phyloP scores from a whole-genome alignment of 192 early-diverging fungal genomes.

The Coemansia umbellata region DNA sequence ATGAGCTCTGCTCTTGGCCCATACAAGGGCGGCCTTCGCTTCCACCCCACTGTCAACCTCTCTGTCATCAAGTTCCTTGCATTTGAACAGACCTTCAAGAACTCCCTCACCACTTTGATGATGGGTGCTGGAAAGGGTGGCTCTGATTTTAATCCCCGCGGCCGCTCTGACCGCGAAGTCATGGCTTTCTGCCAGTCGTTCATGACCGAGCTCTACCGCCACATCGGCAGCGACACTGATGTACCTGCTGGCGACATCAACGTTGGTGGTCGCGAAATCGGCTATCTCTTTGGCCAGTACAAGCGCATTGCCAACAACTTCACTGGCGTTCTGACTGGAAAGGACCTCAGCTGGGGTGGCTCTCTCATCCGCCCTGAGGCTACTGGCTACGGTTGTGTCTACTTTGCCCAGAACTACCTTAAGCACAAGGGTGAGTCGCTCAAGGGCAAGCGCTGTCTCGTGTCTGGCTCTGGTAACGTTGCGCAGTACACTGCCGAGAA shows the following conservation, averaged over 20 bases:
- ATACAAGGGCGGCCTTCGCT: conserved; percentile 57
- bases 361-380: conserved; percentile 55
- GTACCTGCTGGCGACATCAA: conserved; percentile 55
- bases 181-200: conserved; percentile 55
- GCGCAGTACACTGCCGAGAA: conserved; percentile 56
- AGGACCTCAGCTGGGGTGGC: conserved; percentile 54
- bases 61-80: conserved; percentile 56
- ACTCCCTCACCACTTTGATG: conserved; percentile 55
- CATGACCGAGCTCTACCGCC: conserved; percentile 55
- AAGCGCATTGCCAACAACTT: conserved; percentile 55
- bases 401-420: conserved; percentile 54
- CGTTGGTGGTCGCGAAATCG: conserved; percentile 53
- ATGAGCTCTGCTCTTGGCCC: conserved; percentile 57
- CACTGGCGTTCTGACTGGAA: conserved; percentile 53
- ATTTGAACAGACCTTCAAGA: conserved; percentile 59
- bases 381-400: conserved; percentile 56
- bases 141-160: conserved; percentile 52
- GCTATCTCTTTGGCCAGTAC: conserved; percentile 56
- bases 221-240: conserved; percentile 54
- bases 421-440: conserved; percentile 48
- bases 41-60: conserved; percentile 56
- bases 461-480: conserved; percentile 56
- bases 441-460: conserved; percentile 52
- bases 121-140: conserved; percentile 57
- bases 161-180: conserved; percentile 52